Percentiles rank a stretch among this genome's conserved stretches.
Evolutionary conservation across 139 green algal genomes (phyloP).

Genomic region (Tetradesmus obliquus): DNA sequence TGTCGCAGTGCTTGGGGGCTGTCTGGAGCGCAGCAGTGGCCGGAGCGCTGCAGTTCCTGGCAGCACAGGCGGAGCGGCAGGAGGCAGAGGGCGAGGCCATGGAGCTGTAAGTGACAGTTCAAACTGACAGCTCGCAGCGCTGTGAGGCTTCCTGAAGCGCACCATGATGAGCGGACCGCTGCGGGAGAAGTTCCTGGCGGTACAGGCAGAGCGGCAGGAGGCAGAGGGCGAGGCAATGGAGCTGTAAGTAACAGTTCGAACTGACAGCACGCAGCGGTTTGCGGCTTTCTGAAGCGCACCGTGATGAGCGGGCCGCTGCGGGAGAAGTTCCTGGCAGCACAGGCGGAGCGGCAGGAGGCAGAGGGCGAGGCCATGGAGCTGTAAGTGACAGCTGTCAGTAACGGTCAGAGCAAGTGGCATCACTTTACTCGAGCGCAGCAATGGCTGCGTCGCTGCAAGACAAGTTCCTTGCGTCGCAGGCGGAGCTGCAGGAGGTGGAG

Average conservation of each 20-base stretch:
- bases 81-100: constrained; percentile 48
- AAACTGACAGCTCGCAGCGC: no score
- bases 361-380: constrained; percentile 41
- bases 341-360: constrained; percentile 56
- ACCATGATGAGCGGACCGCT: constrained; percentile 45
- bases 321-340: constrained; percentile 45
- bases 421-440: constrained; percentile 11
- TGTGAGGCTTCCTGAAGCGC: constrained; percentile 33
- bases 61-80: constrained; percentile 50
- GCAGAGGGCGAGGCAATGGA: constrained; percentile 46
- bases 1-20: no score
- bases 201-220: constrained; percentile 55
- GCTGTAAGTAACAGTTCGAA: background rate
- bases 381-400: background rate
- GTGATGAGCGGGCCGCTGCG: constrained; percentile 44
- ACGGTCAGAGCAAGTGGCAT: background rate
- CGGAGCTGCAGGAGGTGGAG: constrained; percentile 53
- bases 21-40: no score
- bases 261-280: no score
- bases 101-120: background rate
- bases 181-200: constrained; percentile 42
- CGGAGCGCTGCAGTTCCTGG: constrained; percentile 7
- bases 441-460: background rate
- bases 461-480: constrained; percentile 42
- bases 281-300: constrained; percentile 40